Percentiles rank a stretch among this genome's conserved stretches.
Conservation (phyloP, 2,329 filamentous ascomycete species). For the Cadophora gregata region DNA sequence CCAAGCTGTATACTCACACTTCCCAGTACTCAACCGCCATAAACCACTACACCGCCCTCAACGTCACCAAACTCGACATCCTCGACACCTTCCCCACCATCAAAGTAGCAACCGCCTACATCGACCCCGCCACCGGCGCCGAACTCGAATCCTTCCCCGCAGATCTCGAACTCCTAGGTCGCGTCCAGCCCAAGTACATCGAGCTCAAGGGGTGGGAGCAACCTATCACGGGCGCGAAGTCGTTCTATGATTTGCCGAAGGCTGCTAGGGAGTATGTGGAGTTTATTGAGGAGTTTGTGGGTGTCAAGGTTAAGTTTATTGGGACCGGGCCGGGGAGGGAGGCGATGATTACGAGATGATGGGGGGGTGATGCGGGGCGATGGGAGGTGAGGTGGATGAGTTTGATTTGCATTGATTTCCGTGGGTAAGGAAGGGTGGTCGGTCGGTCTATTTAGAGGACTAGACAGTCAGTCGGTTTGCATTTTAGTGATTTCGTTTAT, state of each 20-base stretch:
- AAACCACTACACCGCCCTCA: conserved; percentile 51
- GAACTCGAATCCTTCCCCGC: conserved; percentile 68
- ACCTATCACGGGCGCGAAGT: conserved; percentile 61
- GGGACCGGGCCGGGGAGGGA: conserved; percentile 57
- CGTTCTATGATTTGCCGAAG: conserved; percentile 66
- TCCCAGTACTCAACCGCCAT: conserved; percentile 57
- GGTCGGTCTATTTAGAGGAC: conserved; percentile 1
- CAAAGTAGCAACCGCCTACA: conserved; percentile 79
- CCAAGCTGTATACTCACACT: conserved; percentile 40
- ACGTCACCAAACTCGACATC: conserved; percentile 69
- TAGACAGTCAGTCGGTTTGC: not conserved
- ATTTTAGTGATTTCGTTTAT: not conserved
- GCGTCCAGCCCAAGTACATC: conserved; percentile 69
- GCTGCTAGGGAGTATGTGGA: conserved; percentile 57
- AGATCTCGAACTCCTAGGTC: conserved; percentile 62
- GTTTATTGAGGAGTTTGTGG: conserved; percentile 60
- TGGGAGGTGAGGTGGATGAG: too few species aligned
- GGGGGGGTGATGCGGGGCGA: too few species aligned
- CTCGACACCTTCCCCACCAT: conserved; percentile 78
- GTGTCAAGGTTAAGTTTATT: conserved; percentile 68
- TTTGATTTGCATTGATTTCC: not conserved
- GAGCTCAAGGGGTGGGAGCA: conserved; percentile 74
- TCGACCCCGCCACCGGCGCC: conserved; percentile 51
- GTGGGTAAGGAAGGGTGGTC: too few species aligned
- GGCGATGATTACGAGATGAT: conserved; percentile 14